Evolutionary conservation across 495 filamentous ascomycete species (phyloP).

Genomic region (Aspergillus sclerotiicarbonarius): DNA sequence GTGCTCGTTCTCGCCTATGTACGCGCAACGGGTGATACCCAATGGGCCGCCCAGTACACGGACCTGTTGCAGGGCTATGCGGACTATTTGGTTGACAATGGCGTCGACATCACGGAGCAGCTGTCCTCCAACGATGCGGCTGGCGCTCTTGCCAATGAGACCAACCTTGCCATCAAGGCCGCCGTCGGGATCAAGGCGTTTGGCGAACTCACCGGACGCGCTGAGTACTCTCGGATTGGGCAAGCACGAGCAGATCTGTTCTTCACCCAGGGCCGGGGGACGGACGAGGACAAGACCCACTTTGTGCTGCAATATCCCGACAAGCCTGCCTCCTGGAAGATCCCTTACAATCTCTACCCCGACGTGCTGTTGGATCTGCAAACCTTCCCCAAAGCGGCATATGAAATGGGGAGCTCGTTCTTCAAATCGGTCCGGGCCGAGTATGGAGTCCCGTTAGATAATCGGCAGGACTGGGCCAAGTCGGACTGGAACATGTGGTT

Average conservation of each 20-base stretch:
- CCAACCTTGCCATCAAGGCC: conserved; percentile 57
- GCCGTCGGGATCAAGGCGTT: conserved; percentile 53
- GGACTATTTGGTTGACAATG: conserved; percentile 50
- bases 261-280: conserved; percentile 38
- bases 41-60: conserved; percentile 36
- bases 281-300: conserved; percentile 37
- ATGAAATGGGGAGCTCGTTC: conserved; percentile 39
- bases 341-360: conserved; percentile 45
- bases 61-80: conserved; percentile 43
- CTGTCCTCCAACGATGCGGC: conserved; percentile 56
- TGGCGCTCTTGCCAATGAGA: conserved; percentile 51
- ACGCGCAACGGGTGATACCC: conserved; percentile 38
- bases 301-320: conserved; percentile 45
- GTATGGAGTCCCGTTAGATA: conserved; percentile 46
- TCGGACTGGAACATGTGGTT: conserved; percentile 53
- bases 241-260: conserved; percentile 39
- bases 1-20: conserved; percentile 43
- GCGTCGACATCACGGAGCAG: conserved; percentile 48
- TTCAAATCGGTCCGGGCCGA: conserved; percentile 38
- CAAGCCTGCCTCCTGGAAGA: conserved; percentile 36
- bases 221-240: conserved; percentile 40
- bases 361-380: conserved; percentile 44
- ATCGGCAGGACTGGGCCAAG: conserved; percentile 46
- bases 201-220: conserved; percentile 37
- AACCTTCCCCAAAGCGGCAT: conserved; percentile 37